These are phyloP conservation scores for Hymenoscyphus repandus DNA, from an alignment of 2,329 filamentous ascomycete species.

Conservation along the genomic window DNA sequence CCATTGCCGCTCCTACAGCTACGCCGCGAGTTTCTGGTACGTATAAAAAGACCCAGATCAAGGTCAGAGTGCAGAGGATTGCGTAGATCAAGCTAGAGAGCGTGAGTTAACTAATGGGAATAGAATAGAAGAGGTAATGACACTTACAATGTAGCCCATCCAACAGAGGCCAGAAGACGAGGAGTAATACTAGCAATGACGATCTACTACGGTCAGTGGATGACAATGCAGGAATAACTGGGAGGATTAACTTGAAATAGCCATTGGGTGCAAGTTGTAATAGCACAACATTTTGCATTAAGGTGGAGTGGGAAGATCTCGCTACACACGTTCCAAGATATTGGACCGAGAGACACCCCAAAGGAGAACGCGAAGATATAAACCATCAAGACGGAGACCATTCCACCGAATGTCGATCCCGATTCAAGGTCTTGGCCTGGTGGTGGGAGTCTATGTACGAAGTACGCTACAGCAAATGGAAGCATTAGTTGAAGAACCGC, in stretches of 20 bases:
- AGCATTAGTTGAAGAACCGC: too few relatives aligned
- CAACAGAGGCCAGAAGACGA: slow-evolving; percentile 3
- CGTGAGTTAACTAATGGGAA: background rate
- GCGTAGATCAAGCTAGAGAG: background rate
- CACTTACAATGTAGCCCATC: slow-evolving; percentile 7
- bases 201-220: slow-evolving; percentile 39
- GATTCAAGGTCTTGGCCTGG: background rate
- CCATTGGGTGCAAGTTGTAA: slow-evolving; percentile 49
- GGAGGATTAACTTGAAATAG: slow-evolving; percentile 41
- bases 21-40: slow-evolving; percentile 65
- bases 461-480: background rate
- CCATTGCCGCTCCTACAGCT: slow-evolving; percentile 50
- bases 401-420: background rate
- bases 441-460: background rate
- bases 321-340: slow-evolving; percentile 9
- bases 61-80: background rate
- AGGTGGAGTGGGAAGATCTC: slow-evolving; percentile 10
- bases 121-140: slow-evolving; percentile 4
- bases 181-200: slow-evolving; percentile 44
- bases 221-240: slow-evolving; percentile 26
- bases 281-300: slow-evolving; percentile 7
- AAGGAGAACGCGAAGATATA: slow-evolving; percentile 10
- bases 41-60: slow-evolving; percentile 40
- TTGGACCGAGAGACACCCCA: slow-evolving; percentile 5
- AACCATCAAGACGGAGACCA: background rate